Evolutionary conservation across 2,329 filamentous ascomycete genomes (phyloP).

Genomic region (Colletotrichum coccodes): DNA sequence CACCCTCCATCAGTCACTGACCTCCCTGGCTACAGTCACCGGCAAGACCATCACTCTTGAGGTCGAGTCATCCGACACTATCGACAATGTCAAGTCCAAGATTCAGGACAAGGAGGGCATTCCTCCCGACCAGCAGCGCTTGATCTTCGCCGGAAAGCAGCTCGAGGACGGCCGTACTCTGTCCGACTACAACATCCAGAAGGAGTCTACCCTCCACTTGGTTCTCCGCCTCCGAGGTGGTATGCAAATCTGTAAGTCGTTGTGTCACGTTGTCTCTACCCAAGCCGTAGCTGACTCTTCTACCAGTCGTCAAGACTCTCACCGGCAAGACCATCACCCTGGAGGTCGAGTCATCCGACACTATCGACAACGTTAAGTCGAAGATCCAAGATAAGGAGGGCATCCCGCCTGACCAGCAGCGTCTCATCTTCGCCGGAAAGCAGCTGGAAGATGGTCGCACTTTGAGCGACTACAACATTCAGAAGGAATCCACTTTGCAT

Average conservation of each 20-base stretch:
- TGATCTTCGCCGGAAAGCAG: constrained; percentile 77
- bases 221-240: constrained; percentile 77
- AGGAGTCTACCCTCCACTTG: constrained; percentile 77
- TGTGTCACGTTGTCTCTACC: constrained; percentile 36
- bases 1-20: constrained; percentile 57
- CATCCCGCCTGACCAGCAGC: constrained; percentile 95
- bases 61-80: constrained; percentile 81
- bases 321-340: constrained; percentile 96
- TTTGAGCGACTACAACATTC: constrained; percentile 92
- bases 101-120: constrained; percentile 94
- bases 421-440: constrained; percentile 95
- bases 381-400: constrained; percentile 99
- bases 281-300: constrained; percentile 30
- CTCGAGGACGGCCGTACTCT: constrained; percentile 62
- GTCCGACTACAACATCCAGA: constrained; percentile 67
- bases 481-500: constrained; percentile 90
- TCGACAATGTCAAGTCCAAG: constrained; percentile 90
- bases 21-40: constrained; percentile 64
- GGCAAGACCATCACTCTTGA: constrained; percentile 89
- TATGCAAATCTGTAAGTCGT: constrained; percentile 70
- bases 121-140: constrained; percentile 84
- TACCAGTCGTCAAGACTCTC: constrained; percentile 77
- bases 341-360: constrained; percentile 89
- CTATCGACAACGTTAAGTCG: constrained; percentile 95
- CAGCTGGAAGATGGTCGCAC: constrained; percentile 96